Percentiles rank a stretch among this genome's conserved stretches.
Conservation (phyloP, 345 rosid species). For the Stellera chamaejasme region DNA sequence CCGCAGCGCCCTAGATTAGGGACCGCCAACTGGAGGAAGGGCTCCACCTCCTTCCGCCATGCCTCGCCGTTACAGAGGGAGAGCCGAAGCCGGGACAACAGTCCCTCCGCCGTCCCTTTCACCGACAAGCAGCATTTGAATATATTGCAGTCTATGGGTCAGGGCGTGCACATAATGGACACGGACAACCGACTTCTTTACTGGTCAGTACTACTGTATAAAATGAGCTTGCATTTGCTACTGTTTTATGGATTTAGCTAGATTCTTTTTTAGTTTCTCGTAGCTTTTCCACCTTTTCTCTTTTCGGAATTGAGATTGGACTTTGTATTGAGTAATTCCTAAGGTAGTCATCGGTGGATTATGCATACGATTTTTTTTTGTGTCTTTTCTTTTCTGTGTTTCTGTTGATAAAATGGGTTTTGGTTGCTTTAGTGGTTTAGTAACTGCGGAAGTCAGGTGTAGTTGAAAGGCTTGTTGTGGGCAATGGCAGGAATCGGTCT, state of each 20-base stretch:
- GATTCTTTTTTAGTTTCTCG: not conserved
- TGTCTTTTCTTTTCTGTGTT: no score
- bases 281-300: not conserved
- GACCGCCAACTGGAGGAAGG: constrained; percentile 38
- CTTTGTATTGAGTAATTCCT: no score
- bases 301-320: not conserved
- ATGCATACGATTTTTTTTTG: not conserved
- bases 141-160: constrained; percentile 92
- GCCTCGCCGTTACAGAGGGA: constrained; percentile 88
- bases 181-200: constrained; percentile 52
- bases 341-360: not conserved
- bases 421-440: no score
- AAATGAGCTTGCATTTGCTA: not conserved
- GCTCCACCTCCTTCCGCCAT: constrained; percentile 57
- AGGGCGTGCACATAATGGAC: constrained; percentile 79
- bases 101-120: constrained; percentile 57
- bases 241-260: no score
- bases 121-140: constrained; percentile 67
- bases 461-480: no score
- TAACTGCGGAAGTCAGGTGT: no score
- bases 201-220: constrained; percentile 41
- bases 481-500: constrained; percentile 56
- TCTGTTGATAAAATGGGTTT: no score
- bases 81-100: constrained; percentile 32
- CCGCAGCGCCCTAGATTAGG: constrained; percentile 42